Base-by-base conservation (phyloP, 2,329 filamentous ascomycete genomes). In the Lasiodiplodia hormozganensis region DNA sequence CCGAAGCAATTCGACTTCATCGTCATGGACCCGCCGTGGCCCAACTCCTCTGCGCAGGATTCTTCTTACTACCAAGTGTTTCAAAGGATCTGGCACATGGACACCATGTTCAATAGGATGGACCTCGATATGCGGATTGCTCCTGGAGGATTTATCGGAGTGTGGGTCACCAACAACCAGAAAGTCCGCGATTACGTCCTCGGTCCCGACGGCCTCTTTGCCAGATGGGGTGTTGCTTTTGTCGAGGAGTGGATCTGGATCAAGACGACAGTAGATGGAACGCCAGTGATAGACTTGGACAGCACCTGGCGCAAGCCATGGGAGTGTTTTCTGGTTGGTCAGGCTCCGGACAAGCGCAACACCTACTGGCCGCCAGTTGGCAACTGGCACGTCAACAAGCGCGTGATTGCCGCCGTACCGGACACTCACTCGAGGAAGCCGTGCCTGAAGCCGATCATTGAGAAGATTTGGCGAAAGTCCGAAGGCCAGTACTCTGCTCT, bases 381-480 rank as follows among this genome's bases (percentile, higher is more conserved):
- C 7, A 36, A 60, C 28, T 25, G 57, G 56, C 49, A 72, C 2
- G 74, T 84, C 4, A 80, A 75, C 57, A 81, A 80, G 36, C 89
- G 85, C 75, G 86, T 92, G 2, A 82, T 95, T 38, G 77, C 92
- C 10, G 88, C 86, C 1, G 91, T 92, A 25, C 90, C 92, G 1
- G 92, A 95, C 75, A 72, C 92, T 4, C 92, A 96, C 78, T 94
- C 92, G 0, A 83, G 92, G 58, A 96, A 96, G 76, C 92, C 92
- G 3, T 92, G 89, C 73, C 75, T 95, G 67, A 88, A 89, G 69
- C 74, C 78, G 2, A 72, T 92, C 25, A 86, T 93, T 60, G 84
- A 86, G 66, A 79, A 83, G 4, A 73, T 92, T 34, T 81, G 82
- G 2, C 38, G 76, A 31, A 65, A 47, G 25, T 70, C 76, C 21